Percentiles rank a stretch among this genome's conserved stretches.
Conservation (phyloP, 768 basidiomycete species). For the Pholiota molesta region DNA sequence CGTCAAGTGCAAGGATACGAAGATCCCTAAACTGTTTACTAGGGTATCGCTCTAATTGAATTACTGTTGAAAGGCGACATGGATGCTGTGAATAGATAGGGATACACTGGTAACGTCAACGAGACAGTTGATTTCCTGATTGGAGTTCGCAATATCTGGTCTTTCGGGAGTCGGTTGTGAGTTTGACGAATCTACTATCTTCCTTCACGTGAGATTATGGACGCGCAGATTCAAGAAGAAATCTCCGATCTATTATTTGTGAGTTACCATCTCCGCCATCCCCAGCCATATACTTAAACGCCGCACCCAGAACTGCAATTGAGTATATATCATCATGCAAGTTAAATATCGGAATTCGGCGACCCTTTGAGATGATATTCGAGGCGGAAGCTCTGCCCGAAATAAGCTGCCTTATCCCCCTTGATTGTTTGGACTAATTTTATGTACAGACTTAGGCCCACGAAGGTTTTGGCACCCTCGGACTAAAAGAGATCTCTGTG, state of each 20-base stretch:
- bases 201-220: neutral
- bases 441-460: too few species aligned
- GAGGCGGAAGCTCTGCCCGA: too few species aligned
- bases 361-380: too few species aligned
- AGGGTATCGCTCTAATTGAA: neutral
- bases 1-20: conserved; percentile 76
- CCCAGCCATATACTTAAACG: too few species aligned
- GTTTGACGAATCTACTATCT: neutral
- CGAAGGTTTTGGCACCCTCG: neutral
- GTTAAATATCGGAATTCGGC: too few species aligned
- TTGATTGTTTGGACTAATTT: too few species aligned
- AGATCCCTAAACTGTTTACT: conserved; percentile 41
- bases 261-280: too few species aligned
- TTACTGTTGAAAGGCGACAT: neutral
- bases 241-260: neutral
- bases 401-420: too few species aligned
- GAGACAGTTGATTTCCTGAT: too few species aligned
- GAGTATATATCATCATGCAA: too few species aligned
- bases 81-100: neutral
- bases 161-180: neutral
- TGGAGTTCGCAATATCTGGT: neutral
- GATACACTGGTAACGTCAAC: neutral
- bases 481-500: neutral
- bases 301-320: too few species aligned
- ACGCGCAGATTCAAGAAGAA: neutral